Percentiles rank a stretch among this genome's conserved stretches.
phyloP scores from a whole-genome alignment of 139 green algal species.

The Haematococcus sp. region DNA sequence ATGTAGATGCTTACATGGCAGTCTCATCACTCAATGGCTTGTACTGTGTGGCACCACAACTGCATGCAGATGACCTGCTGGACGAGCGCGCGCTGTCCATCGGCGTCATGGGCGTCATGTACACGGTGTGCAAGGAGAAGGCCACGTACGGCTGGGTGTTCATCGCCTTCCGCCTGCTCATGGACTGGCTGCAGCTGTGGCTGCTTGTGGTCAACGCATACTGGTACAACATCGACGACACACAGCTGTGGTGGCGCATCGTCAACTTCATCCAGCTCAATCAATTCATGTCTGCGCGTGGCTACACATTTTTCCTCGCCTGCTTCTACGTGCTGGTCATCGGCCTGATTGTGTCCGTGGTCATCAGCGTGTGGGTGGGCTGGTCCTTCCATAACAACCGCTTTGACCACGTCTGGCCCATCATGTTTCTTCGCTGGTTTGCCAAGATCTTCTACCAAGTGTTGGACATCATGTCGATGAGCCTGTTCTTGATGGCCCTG shows the following conservation, averaged over 20 bases:
- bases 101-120: too few species aligned
- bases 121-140: constrained; percentile 9
- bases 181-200: neutral
- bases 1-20: too few species aligned
- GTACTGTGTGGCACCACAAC: too few species aligned
- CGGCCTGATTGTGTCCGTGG: neutral
- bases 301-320: neutral
- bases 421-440: constrained; percentile 29
- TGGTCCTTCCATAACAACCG: neutral
- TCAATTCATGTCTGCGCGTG: neutral
- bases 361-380: neutral
- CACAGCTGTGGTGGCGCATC: neutral
- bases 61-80: too few species aligned
- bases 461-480: too few species aligned
- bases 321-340: neutral
- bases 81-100: too few species aligned
- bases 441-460: constrained; percentile 29
- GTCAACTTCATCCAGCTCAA: neutral
- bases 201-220: neutral
- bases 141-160: neutral
- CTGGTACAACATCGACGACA: neutral
- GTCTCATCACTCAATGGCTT: too few species aligned
- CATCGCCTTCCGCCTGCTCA: constrained; percentile 5
- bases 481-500: constrained; percentile 26
- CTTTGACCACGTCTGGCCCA: constrained; percentile 10